Base-by-base conservation (phyloP, 495 filamentous ascomycete species). In the Achaetomiella virescens region DNA sequence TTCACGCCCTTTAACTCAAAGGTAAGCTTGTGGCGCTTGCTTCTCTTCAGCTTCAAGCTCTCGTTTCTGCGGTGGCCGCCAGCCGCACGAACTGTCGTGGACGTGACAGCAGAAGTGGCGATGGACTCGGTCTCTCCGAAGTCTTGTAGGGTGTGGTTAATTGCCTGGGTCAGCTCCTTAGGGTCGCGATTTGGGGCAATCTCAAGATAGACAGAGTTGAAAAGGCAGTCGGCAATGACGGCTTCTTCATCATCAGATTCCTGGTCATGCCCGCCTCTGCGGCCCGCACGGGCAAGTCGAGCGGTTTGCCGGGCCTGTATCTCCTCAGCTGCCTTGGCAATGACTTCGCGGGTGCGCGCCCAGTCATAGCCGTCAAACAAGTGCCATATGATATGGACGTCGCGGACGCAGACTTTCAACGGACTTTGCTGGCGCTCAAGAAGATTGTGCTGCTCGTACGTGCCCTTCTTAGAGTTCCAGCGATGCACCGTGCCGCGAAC, bases 121-220 rank as follows among this genome's bases (percentile, higher is more conserved):
- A 92, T 84, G 36, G 89, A 95, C 37, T 88, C 90, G 0, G 90
- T 95, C 64, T 97, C 95, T 51, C 89, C 81, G 45, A 88, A 75
- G 60, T 97, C 95, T 57, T 96, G 87, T 42, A 97, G 78, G 52
- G 92, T 81, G 42, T 85, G 82, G 67, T 95, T 96, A 69, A 99
- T 92, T 45, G 88, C 88, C 25, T 80, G 82, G 10, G 86, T 75
- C 15, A 97, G 78, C 33, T 95, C 89, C 10, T 77, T 78, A 8
- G 90, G 89, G 64, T 97, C 91, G 46, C 84, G 82, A 59, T 91
- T 95, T 17, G 87, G 79, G 3, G 91, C 86, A 43, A 99, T 89
- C 20, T 88, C 91, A 52, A 99, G 95, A 72, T 97, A 99, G 46
- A 99, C 96, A 0, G 93, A 97, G 62, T 97, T 97, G 80, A 99